phyloP scores from a whole-genome alignment of 495 filamentous ascomycete genomes.

The Rhypophila decipiens region DNA sequence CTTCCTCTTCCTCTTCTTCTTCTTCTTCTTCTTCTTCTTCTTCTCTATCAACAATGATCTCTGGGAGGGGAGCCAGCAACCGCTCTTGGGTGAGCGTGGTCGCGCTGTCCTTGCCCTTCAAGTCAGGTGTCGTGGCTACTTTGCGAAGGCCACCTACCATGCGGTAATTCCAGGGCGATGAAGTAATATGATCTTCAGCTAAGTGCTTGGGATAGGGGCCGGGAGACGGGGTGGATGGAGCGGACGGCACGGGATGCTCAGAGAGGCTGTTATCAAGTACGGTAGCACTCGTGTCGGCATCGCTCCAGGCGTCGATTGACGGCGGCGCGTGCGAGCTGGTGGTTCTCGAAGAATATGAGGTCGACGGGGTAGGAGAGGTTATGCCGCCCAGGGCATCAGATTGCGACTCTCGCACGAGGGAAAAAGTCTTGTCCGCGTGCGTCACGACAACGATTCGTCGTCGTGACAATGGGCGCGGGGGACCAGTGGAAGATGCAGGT shows the following conservation, averaged over 20 bases:
- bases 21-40: conserved; percentile 14
- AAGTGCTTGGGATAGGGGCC: conserved; percentile 29
- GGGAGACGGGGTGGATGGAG: conserved; percentile 22
- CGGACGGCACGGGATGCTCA: conserved; percentile 5
- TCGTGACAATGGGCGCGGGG: conserved; percentile 27
- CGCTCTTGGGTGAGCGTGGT: conserved; percentile 19
- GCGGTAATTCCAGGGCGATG: conserved; percentile 47
- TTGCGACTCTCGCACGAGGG: conserved; percentile 25
- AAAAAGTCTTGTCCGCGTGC: conserved; percentile 45
- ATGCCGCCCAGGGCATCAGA: conserved; percentile 16
- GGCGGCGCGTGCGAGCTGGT: conserved; percentile 40
- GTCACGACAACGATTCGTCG: conserved; percentile 34
- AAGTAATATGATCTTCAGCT: conserved; percentile 34
- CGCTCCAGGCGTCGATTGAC: conserved; percentile 40
- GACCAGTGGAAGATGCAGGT: conserved; percentile 7
- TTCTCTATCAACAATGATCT: conserved; percentile 18
- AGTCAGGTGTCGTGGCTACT: conserved; percentile 44
- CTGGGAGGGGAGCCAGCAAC: conserved; percentile 30
- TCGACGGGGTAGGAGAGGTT: conserved; percentile 21
- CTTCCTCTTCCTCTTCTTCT: conserved; percentile 16
- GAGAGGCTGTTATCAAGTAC: conserved; percentile 36
- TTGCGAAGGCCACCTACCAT: conserved; percentile 50
- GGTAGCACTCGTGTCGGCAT: conserved; percentile 32
- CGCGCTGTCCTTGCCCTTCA: conserved; percentile 35
- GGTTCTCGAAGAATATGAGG: conserved; percentile 28